Percentiles rank a stretch among this genome's conserved stretches.
Evolutionary conservation across 2,329 filamentous ascomycete species (phyloP).

Genomic region (Penicillium sp.): DNA sequence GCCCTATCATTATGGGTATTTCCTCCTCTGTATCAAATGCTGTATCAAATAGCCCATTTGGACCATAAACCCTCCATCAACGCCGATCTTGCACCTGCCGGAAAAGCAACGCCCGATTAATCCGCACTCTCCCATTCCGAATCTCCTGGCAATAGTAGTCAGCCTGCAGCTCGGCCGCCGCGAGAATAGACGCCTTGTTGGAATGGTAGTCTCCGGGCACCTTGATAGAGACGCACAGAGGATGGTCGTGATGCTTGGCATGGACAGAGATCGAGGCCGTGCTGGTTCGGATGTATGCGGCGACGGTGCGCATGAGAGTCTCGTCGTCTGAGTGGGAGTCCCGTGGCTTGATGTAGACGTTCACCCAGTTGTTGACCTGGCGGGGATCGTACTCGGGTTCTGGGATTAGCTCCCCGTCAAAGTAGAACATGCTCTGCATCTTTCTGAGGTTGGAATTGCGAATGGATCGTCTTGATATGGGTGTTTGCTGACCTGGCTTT

Average conservation of each 20-base stretch:
- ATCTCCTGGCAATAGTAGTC: conserved; percentile 9
- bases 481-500: not conserved
- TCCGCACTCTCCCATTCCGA: not conserved
- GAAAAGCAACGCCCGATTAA: conserved; percentile 3
- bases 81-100: not conserved
- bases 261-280: not conserved
- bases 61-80: not conserved
- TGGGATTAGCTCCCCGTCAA: conserved; percentile 1
- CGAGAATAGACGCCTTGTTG: conserved; percentile 5
- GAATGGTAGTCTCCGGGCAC: conserved; percentile 7
- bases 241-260: not conserved
- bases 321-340: not conserved
- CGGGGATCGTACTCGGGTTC: conserved; percentile 6
- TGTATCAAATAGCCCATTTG: not conserved
- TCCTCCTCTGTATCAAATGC: too few relatives aligned
- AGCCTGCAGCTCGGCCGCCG: conserved; percentile 6
- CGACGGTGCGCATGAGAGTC: not conserved
- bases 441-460: not conserved
- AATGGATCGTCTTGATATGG: not conserved
- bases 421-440: conserved; percentile 9
- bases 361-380: conserved; percentile 7
- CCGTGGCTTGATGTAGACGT: not conserved
- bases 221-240: conserved; percentile 9
- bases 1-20: not conserved
- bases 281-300: not conserved